phyloP scores from a whole-genome alignment of 768 basidiomycete genomes.

The Hygrophorus russula region DNA sequence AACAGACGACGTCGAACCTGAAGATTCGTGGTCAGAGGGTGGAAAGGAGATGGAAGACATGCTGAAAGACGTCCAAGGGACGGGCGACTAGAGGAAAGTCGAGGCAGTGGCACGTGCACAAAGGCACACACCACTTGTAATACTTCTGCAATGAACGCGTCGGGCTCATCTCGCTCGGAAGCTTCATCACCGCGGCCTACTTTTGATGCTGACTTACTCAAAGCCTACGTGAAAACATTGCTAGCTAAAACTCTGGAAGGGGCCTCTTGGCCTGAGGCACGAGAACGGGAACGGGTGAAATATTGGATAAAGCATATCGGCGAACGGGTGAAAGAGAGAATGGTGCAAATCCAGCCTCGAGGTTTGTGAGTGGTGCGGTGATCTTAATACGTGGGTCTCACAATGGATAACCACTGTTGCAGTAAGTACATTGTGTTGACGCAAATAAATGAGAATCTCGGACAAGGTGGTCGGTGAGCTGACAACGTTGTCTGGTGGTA shows the following conservation, averaged over 20 bases:
- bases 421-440: conserved; percentile 86
- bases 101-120: conserved; percentile 2
- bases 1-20: conserved; percentile 28
- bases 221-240: conserved; percentile 75
- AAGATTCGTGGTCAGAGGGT: conserved; percentile 20
- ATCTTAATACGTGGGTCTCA: background rate
- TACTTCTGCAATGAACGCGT: conserved; percentile 14
- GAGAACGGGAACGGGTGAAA: conserved; percentile 61
- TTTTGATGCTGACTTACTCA: conserved; percentile 67
- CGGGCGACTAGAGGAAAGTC: background rate
- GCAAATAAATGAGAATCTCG: conserved; percentile 75
- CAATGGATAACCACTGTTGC: conserved; percentile 8
- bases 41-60: conserved; percentile 71
- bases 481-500: background rate
- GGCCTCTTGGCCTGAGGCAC: conserved; percentile 54
- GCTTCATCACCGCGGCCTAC: conserved; percentile 45
- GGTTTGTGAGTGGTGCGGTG: conserved; percentile 55
- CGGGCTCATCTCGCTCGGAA: conserved; percentile 45
- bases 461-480: conserved; percentile 74
- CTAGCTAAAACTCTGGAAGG: conserved; percentile 57
- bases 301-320: conserved; percentile 78
- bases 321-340: conserved; percentile 75
- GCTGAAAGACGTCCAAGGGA: conserved; percentile 1
- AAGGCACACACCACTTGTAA: too few relatives aligned
- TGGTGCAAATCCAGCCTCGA: conserved; percentile 71